phyloP scores from a whole-genome alignment of 306 rosid genomes.

The Carpinus fangiana region DNA sequence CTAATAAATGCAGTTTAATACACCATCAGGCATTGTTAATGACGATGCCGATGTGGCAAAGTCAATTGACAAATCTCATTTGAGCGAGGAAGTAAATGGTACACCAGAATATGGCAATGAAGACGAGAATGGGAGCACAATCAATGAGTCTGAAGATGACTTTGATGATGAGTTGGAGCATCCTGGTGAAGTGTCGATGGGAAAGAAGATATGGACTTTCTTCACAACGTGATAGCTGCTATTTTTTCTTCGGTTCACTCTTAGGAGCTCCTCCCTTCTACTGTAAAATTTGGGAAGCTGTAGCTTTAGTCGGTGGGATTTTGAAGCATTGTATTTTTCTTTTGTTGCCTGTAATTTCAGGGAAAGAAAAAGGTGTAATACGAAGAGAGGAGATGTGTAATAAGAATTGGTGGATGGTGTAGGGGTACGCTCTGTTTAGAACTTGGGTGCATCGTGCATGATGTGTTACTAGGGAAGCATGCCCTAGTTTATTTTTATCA shows the following conservation, averaged over 20 bases:
- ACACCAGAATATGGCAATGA: slow-evolving; percentile 33
- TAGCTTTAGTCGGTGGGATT: slow-evolving; percentile 12
- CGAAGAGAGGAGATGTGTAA: too few relatives aligned
- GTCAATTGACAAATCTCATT: slow-evolving; percentile 28
- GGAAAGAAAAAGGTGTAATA: background rate
- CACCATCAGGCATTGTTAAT: slow-evolving; percentile 37
- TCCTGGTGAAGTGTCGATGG: slow-evolving; percentile 58
- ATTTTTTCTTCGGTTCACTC: slow-evolving; percentile 1
- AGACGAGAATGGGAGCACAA: slow-evolving; percentile 48
- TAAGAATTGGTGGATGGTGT: background rate
- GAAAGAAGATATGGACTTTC: slow-evolving; percentile 71
- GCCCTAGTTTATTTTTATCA: background rate
- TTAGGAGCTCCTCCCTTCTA: background rate
- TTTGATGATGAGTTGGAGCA: slow-evolving; percentile 40
- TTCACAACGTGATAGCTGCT: slow-evolving; percentile 60
- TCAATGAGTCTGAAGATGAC: slow-evolving; percentile 42
- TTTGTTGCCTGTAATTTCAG: background rate
- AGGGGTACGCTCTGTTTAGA: background rate
- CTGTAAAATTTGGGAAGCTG: slow-evolving; percentile 1
- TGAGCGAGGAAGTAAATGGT: slow-evolving; percentile 44
- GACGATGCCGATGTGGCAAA: slow-evolving; percentile 44
- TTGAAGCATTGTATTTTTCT: background rate
- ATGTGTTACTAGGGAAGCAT: background rate
- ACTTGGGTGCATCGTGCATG: background rate
- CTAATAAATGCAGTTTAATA: slow-evolving; percentile 53